A percentile compares a stretch with the other conserved stretches of the same genome.
Conservation (phyloP, 805 yeast species). For the Metschnikowia amazonensis region DNA sequence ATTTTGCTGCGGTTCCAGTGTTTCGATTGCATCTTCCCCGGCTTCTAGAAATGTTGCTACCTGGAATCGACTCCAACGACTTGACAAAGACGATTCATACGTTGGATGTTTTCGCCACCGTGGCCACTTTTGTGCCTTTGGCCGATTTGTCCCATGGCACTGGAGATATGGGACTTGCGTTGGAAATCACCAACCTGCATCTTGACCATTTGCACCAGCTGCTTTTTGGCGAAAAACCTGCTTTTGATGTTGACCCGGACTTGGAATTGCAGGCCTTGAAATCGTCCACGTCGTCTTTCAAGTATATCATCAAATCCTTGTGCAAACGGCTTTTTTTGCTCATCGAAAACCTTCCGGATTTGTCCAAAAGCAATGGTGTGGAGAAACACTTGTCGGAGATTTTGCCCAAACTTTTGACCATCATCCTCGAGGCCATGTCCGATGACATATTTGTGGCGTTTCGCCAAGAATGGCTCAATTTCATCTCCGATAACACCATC, state of each 20-base stretch:
- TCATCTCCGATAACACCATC: slow-evolving; percentile 55
- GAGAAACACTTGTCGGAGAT: slow-evolving; percentile 44
- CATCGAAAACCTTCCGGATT: slow-evolving; percentile 66
- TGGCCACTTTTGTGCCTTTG: slow-evolving; percentile 71
- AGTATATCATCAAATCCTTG: slow-evolving; percentile 52
- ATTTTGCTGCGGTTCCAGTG: slow-evolving; percentile 57
- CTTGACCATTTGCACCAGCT: slow-evolving; percentile 49
- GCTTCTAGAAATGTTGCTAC: slow-evolving; percentile 61
- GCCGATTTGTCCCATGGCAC: slow-evolving; percentile 50
- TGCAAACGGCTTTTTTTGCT: slow-evolving; percentile 57
- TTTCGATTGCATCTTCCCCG: slow-evolving; percentile 79
- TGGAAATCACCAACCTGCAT: slow-evolving; percentile 64
- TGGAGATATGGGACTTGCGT: slow-evolving; percentile 33
- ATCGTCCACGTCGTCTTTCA: slow-evolving; percentile 72
- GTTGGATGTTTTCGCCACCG: slow-evolving; percentile 62
- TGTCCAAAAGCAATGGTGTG: slow-evolving; percentile 46
- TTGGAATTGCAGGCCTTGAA: slow-evolving; percentile 54
- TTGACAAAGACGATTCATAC: slow-evolving; percentile 66
- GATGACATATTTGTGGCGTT: slow-evolving; percentile 49
- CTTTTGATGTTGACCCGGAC: slow-evolving; percentile 36
- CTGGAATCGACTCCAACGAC: slow-evolving; percentile 89
- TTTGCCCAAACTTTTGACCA: slow-evolving; percentile 35
- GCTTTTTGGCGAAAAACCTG: slow-evolving; percentile 23
- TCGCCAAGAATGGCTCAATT: slow-evolving; percentile 48
- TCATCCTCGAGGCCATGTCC: slow-evolving; percentile 53